phyloP scores from a whole-genome alignment of 148 eudicot genomes.

The Amaranthus cruentus region DNA sequence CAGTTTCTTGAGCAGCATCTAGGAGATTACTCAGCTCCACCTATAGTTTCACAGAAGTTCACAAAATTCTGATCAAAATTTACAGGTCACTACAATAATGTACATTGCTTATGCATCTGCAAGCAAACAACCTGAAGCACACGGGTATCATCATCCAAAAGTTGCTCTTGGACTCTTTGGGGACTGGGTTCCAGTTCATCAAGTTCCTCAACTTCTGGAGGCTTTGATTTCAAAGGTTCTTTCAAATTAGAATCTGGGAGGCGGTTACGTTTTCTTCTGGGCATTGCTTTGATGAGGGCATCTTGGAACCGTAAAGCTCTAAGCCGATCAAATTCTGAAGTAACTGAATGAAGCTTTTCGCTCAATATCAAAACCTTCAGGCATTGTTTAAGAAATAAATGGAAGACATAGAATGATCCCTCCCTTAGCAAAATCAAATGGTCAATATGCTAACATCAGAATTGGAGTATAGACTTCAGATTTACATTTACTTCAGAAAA shows the following conservation, averaged over 20 bases:
- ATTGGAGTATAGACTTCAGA: not conserved
- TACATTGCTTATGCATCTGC: not conserved
- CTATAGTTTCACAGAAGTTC: slow-evolving; percentile 27
- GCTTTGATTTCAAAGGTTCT: slow-evolving; percentile 29
- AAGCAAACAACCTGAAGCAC: slow-evolving; percentile 67
- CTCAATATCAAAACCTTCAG: slow-evolving; percentile 86
- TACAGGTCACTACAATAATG: not conserved
- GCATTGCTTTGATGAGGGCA: slow-evolving; percentile 62
- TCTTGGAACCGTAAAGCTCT: slow-evolving; percentile 93
- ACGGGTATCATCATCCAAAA: slow-evolving; percentile 87
- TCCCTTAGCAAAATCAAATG: not conserved
- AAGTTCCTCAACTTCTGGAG: slow-evolving; percentile 41
- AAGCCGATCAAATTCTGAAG: slow-evolving; percentile 86
- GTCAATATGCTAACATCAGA: not conserved
- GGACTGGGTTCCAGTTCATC: slow-evolving; percentile 53
- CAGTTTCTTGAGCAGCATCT: slow-evolving; percentile 90
- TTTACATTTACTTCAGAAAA: not conserved
- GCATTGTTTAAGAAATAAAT: not conserved
- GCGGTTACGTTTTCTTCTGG: slow-evolving; percentile 63
- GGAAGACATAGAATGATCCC: not conserved
- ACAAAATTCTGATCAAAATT: not conserved
- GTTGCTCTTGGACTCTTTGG: slow-evolving; percentile 69
- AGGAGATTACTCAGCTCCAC: slow-evolving; percentile 71
- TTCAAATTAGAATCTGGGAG: slow-evolving; percentile 26
- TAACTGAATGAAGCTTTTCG: slow-evolving; percentile 85